A percentile compares a stretch with the other conserved stretches of the same genome.
phyloP scores from a whole-genome alignment of 495 filamentous ascomycete genomes.

The Penicillium manginii region DNA sequence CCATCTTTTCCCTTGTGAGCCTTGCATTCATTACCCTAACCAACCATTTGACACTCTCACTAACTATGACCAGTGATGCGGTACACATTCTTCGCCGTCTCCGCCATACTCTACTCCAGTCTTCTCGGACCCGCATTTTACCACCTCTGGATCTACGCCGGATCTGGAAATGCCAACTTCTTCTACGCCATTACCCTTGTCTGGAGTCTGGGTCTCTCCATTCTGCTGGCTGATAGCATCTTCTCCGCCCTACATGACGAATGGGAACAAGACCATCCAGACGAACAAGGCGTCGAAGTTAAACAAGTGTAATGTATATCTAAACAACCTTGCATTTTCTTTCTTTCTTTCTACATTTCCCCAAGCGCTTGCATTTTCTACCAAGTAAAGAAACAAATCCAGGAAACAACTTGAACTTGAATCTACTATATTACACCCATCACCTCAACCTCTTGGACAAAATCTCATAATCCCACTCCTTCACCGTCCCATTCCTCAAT shows the following conservation, averaged over 20 bases:
- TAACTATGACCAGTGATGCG: constrained; percentile 70
- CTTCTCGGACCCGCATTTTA: constrained; percentile 95
- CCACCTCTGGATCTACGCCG: constrained; percentile 97
- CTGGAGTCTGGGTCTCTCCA: constrained; percentile 86
- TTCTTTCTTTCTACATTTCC: not conserved
- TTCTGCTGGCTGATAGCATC: constrained; percentile 78
- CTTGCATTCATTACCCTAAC: not conserved
- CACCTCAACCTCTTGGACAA: constrained; percentile 61
- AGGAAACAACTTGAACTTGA: not conserved
- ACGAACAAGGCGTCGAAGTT: constrained; percentile 83
- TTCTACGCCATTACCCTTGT: constrained; percentile 99
- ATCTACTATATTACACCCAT: not conserved
- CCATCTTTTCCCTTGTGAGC: constrained; percentile 87
- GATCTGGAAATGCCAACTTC: constrained; percentile 97
- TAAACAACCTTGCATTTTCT: constrained; percentile 11
- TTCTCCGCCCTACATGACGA: constrained; percentile 92
- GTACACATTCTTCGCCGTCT: constrained; percentile 84
- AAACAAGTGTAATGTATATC: constrained; percentile 69
- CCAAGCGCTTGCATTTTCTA: not conserved
- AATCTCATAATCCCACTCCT: constrained; percentile 70
- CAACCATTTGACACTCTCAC: not conserved
- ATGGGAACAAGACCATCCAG: constrained; percentile 89
- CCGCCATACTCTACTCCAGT: constrained; percentile 81
- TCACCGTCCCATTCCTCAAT: constrained; percentile 66
- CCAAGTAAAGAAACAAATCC: no score